phyloP scores from a whole-genome alignment of 768 basidiomycete species.

The Cyclocybe cylindracea region DNA sequence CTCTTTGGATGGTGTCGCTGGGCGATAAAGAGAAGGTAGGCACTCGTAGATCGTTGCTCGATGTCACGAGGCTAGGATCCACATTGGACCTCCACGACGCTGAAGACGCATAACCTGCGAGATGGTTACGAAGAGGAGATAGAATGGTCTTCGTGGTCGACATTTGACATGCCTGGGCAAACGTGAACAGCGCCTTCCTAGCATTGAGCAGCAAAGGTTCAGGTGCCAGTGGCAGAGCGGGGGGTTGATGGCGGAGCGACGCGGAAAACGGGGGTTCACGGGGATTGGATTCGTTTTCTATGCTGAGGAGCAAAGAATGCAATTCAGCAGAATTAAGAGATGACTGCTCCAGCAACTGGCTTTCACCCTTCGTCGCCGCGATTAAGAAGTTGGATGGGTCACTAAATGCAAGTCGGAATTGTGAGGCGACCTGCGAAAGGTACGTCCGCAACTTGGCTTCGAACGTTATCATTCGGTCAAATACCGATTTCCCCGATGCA shows the following conservation, averaged over 20 bases:
- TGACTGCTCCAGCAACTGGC: constrained; percentile 80
- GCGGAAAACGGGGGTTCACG: constrained; percentile 30
- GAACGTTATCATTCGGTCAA: constrained; percentile 66
- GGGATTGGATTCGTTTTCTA: constrained; percentile 42
- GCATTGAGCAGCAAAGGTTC: constrained; percentile 54
- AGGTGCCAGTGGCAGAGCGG: constrained; percentile 20
- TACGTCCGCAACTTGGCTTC: constrained; percentile 67
- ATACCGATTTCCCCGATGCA: constrained; percentile 73
- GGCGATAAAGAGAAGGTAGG: constrained; percentile 95
- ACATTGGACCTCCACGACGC: constrained; percentile 63
- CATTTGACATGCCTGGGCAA: constrained; percentile 74
- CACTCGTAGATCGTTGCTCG: constrained; percentile 62
- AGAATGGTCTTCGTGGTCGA: constrained; percentile 84
- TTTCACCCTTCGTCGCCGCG: constrained; percentile 65
- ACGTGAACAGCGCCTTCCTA: constrained; percentile 54
- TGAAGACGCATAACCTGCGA: constrained; percentile 68
- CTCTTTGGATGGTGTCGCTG: constrained; percentile 82
- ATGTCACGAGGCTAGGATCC: constrained; percentile 48
- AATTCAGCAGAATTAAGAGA: constrained; percentile 81
- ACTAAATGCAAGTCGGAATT: constrained; percentile 56
- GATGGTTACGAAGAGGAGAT: constrained; percentile 74
- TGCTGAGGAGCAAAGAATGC: constrained; percentile 54
- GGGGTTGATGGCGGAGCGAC: constrained; percentile 28
- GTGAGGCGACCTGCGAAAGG: constrained; percentile 58
- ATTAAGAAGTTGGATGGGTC: constrained; percentile 57